Evolutionary conservation across 129 eudicot species (phyloP).

Genomic region (Apium graveolens): DNA sequence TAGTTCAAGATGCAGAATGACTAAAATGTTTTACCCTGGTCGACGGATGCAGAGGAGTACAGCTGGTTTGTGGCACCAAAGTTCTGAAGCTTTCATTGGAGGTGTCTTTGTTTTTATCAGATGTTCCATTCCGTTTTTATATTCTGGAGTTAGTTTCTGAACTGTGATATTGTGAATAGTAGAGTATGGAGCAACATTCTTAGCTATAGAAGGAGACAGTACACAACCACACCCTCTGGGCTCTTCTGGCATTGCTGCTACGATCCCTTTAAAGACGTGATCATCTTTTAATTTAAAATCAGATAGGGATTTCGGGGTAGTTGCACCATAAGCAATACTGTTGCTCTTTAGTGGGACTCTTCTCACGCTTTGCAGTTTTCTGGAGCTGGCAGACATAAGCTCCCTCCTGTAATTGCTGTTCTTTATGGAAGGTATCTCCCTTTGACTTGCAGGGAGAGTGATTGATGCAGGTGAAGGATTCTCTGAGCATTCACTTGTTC

Average conservation of each 20-base stretch:
- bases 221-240: slow-evolving; percentile 73
- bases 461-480: slow-evolving; percentile 43
- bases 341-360: slow-evolving; percentile 20
- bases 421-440: slow-evolving; percentile 30
- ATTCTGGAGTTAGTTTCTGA: slow-evolving; percentile 75
- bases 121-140: slow-evolving; percentile 60
- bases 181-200: slow-evolving; percentile 61
- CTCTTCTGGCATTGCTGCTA: slow-evolving; percentile 64
- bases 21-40: slow-evolving; percentile 48
- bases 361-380: slow-evolving; percentile 35
- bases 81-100: slow-evolving; percentile 57
- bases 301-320: slow-evolving; percentile 54
- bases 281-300: slow-evolving; percentile 68
- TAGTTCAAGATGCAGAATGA: slow-evolving; percentile 1
- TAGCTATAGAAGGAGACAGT: slow-evolving; percentile 52
- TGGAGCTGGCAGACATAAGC: slow-evolving; percentile 32
- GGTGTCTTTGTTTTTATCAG: slow-evolving; percentile 52
- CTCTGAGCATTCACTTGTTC: slow-evolving; percentile 37
- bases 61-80: slow-evolving; percentile 67
- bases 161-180: slow-evolving; percentile 49
- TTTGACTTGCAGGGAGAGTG: slow-evolving; percentile 36
- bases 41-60: slow-evolving; percentile 70
- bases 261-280: slow-evolving; percentile 60
- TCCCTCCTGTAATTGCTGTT: slow-evolving; percentile 29
- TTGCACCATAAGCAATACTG: slow-evolving; percentile 30